Conservation (phyloP, 129 eudicot species). For the Lactuca saligna region DNA sequence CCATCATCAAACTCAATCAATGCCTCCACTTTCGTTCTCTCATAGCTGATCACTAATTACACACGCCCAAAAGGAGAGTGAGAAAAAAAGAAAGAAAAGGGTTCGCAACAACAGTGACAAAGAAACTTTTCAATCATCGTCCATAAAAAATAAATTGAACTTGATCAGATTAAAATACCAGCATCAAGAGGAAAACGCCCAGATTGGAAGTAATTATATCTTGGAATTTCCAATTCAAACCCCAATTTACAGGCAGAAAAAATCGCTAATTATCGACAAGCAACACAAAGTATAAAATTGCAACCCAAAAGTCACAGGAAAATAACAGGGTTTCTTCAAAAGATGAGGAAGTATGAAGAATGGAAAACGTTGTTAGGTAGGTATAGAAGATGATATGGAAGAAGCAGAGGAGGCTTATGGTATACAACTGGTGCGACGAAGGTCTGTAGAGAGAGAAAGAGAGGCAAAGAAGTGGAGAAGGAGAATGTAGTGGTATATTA, state of each 20-base stretch:
- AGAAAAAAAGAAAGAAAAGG: neutral
- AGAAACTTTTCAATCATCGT: constrained; percentile 8
- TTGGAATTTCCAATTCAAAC: constrained; percentile 8
- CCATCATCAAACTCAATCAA: constrained; percentile 33
- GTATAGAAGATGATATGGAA: constrained; percentile 1
- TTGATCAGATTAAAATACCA: constrained; percentile 22
- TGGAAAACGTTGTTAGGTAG: constrained; percentile 7
- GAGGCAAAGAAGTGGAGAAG: constrained; percentile 4
- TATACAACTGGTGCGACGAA: neutral
- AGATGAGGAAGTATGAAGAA: constrained; percentile 1
- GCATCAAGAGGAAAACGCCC: constrained; percentile 13
- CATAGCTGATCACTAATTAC: constrained; percentile 22
- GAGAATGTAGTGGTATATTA: neutral
- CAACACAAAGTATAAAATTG: neutral
- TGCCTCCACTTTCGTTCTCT: constrained; percentile 17
- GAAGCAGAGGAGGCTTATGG: constrained; percentile 5
- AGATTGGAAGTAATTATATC: constrained; percentile 25
- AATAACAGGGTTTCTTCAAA: constrained; percentile 23
- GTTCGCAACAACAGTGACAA: neutral
- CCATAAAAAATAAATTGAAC: constrained; percentile 15
- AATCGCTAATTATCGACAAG: neutral
- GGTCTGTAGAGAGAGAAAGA: neutral
- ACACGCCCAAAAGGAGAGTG: neutral
- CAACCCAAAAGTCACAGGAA: neutral
- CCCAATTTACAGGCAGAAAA: constrained; percentile 21